These are phyloP conservation scores for Rhizophora apiculata DNA, from an alignment of 345 rosid species.

Conservation along the genomic window DNA sequence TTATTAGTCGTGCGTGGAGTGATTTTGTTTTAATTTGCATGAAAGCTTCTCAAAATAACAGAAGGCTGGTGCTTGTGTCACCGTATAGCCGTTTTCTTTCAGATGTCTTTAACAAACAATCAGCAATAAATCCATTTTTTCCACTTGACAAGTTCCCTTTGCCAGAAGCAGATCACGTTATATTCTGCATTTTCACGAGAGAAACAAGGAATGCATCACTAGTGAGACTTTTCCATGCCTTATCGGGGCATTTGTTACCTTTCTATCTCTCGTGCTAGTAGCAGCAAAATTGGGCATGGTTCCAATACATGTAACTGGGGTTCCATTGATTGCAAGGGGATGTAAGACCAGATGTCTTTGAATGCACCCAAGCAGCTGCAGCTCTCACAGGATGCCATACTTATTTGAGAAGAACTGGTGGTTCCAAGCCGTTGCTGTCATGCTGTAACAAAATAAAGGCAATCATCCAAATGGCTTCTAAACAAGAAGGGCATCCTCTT, in stretches of 20 bases:
- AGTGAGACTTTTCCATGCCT: too few relatives aligned
- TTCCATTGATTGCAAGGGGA: background rate
- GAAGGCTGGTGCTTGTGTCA: too few relatives aligned
- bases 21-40: too few relatives aligned
- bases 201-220: background rate
- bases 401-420: background rate
- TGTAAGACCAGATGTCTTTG: background rate
- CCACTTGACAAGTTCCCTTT: background rate
- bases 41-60: too few relatives aligned
- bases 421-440: background rate
- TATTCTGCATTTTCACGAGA: background rate
- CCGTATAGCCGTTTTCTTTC: too few relatives aligned
- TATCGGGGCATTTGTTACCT: background rate
- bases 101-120: background rate
- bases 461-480: background rate
- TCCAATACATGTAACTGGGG: background rate
- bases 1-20: too few relatives aligned
- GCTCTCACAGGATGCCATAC: background rate
- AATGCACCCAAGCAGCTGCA: background rate
- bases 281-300: background rate
- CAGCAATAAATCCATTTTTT: background rate
- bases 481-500: background rate
- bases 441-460: background rate
- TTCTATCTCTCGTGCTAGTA: background rate
- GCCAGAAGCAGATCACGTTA: background rate